Percentiles rank a stretch among this genome's conserved stretches.
These are phyloP conservation scores for Raphanus hybrid DNA, from an alignment of 441 rosid species.

Conservation along the genomic window DNA sequence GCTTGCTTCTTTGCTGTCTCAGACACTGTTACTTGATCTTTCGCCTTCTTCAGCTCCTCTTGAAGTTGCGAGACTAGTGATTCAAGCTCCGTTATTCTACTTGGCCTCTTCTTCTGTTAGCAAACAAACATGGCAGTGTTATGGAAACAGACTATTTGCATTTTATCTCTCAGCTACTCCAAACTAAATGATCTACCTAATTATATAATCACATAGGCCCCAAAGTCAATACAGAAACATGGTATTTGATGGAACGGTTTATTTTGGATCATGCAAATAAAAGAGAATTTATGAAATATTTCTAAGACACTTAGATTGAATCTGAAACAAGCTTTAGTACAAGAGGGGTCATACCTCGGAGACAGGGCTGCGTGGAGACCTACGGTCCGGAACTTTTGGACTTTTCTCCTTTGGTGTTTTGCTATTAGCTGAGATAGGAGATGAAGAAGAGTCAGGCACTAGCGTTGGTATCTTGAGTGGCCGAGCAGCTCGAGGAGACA, in stretches of 20 bases:
- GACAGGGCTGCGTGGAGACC: slow-evolving; percentile 60
- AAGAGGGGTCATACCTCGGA: slow-evolving; percentile 54
- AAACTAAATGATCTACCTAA: slow-evolving; percentile 44
- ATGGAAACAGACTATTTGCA: neutral
- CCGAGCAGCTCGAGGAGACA: slow-evolving; percentile 69
- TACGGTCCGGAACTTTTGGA: slow-evolving; percentile 59
- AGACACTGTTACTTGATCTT: slow-evolving; percentile 55
- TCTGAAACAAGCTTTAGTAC: slow-evolving; percentile 22
- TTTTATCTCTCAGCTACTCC: slow-evolving; percentile 37
- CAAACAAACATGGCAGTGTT: slow-evolving; percentile 15
- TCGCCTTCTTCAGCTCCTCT: slow-evolving; percentile 67
- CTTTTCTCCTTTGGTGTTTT: slow-evolving; percentile 63
- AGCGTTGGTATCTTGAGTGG: slow-evolving; percentile 58
- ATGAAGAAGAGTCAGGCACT: slow-evolving; percentile 53
- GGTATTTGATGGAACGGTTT: slow-evolving; percentile 25
- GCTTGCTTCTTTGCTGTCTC: slow-evolving; percentile 65
- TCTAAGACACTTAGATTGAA: slow-evolving; percentile 8
- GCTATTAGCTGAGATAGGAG: slow-evolving; percentile 51
- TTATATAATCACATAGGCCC: neutral
- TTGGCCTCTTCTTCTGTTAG: slow-evolving; percentile 69
- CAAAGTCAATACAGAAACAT: slow-evolving; percentile 22
- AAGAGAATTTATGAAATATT: slow-evolving; percentile 19
- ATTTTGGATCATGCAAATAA: slow-evolving; percentile 38
- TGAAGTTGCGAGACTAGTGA: slow-evolving; percentile 57
- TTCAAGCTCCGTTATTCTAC: slow-evolving; percentile 68